Evolutionary conservation across 192 early-diverging fungal genomes (phyloP).

Genomic region (Spizellomyces sp.): DNA sequence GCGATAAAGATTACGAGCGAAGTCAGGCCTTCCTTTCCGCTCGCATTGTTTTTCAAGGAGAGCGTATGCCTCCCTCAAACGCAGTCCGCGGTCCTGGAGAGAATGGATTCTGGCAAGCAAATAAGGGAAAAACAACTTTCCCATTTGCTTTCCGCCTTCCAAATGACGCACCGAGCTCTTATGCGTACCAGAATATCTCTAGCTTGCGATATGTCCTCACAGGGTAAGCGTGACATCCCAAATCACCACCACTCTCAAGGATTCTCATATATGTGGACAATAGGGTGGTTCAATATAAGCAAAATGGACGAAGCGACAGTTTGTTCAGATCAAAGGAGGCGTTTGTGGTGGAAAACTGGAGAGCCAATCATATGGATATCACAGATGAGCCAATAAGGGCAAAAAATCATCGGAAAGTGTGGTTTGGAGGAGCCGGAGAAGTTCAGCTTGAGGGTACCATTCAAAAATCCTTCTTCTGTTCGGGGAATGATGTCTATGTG

Average conservation of each 20-base stretch:
- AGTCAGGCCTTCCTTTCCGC: constrained; percentile 57
- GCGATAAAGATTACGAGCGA: constrained; percentile 44
- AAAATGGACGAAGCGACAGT: constrained; percentile 56
- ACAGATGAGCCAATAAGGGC: constrained; percentile 14
- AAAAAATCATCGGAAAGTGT: constrained; percentile 23
- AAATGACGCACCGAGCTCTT: constrained; percentile 59
- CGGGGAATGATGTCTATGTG: constrained; percentile 36
- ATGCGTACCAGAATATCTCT: constrained; percentile 51
- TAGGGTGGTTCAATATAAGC: constrained; percentile 56
- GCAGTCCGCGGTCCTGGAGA: constrained; percentile 58
- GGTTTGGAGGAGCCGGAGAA: constrained; percentile 36
- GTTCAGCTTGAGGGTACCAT: constrained; percentile 36
- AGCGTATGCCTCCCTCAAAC: constrained; percentile 55
- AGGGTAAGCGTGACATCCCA: constrained; percentile 41
- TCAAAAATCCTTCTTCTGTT: constrained; percentile 17
- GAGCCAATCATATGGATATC: not conserved
- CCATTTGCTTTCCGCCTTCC: constrained; percentile 66
- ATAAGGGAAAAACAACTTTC: constrained; percentile 68
- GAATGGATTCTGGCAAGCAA: constrained; percentile 59
- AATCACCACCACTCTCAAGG: too few species aligned
- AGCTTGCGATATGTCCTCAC: constrained; percentile 61
- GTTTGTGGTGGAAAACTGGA: constrained; percentile 58
- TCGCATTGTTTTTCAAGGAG: constrained; percentile 59
- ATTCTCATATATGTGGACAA: not conserved
- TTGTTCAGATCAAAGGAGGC: constrained; percentile 60